Base-by-base conservation (phyloP, 2,329 filamentous ascomycete genomes). In the Botrytis squamosa region DNA sequence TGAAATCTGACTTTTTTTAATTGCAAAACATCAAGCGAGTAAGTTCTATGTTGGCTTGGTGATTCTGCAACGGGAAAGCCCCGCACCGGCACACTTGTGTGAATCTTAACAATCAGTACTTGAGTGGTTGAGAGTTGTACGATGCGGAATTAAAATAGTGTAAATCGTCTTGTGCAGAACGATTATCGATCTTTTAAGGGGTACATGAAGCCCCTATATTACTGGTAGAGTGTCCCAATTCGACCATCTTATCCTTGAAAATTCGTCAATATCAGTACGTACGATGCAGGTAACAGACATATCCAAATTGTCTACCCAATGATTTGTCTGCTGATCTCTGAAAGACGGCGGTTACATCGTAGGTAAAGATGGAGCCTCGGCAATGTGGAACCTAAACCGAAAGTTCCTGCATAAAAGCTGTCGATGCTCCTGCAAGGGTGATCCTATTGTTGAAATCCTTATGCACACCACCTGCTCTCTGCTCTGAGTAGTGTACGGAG, bases 401-500 rank as follows among this genome's bases (percentile, higher is more conserved):
- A 42, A 57, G 66, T 69, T 69, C 66, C 66, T 69, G 66, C 66
- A 69, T 69, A 69, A 69, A 57, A 69, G 49, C 66, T 42, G 49
- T 33, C 49, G 49, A 42, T 57, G 66, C 57, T 59, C 52, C 66
- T 69, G 49, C 66, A 69, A 59, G 66, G 66, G 55, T 42, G 55
- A 69, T 69, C 66, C n/a, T 33, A 14, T 29, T 16, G 46, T 68
- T 57, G 29, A 29, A 55, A 55, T 55, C 36, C 49, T 29, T 57
- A 55, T 68, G 46, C 49, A 68, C 64, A 68, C 64, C 44, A 67
- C 44, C 40, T 42, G 38, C n/a, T 63, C 60, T 63, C 62, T 42
- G 62, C 40, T 42, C 60, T 63, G 36, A 38, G 60, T n/a, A 63
- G 60, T 40, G 60, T 16, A 63, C 25, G 14, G 25, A 63, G 22